Evolutionary conservation across 2,329 filamentous ascomycete species (phyloP), one percentile per base, ranked within the genome.

Genomic region (Plenodomus biglobosus): DNA sequence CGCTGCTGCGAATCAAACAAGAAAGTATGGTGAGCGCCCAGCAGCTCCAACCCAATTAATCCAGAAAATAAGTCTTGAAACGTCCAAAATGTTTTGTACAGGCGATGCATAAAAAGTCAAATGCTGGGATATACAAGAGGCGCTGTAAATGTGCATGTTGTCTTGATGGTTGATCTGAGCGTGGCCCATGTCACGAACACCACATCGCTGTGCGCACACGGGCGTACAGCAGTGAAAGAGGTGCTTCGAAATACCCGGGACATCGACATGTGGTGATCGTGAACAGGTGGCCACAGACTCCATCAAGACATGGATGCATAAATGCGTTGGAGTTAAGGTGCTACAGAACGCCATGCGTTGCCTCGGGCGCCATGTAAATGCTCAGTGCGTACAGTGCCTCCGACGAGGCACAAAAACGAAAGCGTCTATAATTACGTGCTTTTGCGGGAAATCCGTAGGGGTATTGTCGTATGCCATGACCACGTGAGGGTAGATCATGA

Each of bases 381-480:
- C 55, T 46, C 24, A 46, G 24, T 52, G 41, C 37, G 48, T 50
- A 50, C 42, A 52, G 60, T 63, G 52, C 59, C 58, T 42, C 35
- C 36, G 41, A 42, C 24, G 40, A 52, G 41, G 48, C 45, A 38
- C 38, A 56, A 45, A 44, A 42, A 56, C 48, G 51, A 47, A 55
- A 55, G 59, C 36, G 52, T 68, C 63, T 64, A 69, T 59, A 47
- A 65, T 65, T 64, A 66, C 39, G 61, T 49, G 46, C 47, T 64
- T 62, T 64, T 64, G 50, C 56, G 42, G 48, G 20, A 30, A 54
- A 43, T 62, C 53, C 48, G 48, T 55, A 40, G 38, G 58, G 53
- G 56, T 62, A 66, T 63, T 47, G 56, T 64, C 58, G 53, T 61
- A 48, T 59, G 56, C 55, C 63, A 49, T 64, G 58, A 59, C 61